A percentile compares a stretch with the other conserved stretches of the same genome.
Conservation (phyloP, 2,329 filamentous ascomycete species). For the Aschersonia sp. region DNA sequence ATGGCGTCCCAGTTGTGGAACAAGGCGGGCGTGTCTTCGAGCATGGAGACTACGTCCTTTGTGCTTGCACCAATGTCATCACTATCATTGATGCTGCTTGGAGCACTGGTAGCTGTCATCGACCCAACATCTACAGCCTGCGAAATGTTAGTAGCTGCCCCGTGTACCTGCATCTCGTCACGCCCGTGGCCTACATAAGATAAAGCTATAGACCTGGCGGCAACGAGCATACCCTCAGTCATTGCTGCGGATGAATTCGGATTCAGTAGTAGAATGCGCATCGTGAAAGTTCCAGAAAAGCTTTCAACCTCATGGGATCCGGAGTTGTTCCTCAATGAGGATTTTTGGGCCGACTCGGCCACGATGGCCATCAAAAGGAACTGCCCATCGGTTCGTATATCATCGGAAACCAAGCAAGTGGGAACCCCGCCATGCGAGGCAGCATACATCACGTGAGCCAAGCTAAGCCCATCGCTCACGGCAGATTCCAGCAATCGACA, state of each 20-base stretch:
- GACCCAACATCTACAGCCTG: constrained; percentile 37
- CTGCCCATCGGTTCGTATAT: too few relatives aligned
- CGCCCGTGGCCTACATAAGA: constrained; percentile 10
- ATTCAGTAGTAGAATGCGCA: constrained; percentile 54
- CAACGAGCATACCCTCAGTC: constrained; percentile 46
- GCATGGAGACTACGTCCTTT: constrained; percentile 41
- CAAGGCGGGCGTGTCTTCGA: constrained; percentile 23
- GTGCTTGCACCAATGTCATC: constrained; percentile 51
- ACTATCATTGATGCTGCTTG: constrained; percentile 66
- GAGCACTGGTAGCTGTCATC: constrained; percentile 53
- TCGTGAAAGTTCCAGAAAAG: neutral
- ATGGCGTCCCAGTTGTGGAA: constrained; percentile 51
- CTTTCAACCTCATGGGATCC: neutral
- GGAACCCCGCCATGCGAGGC: neutral
- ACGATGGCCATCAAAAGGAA: too few relatives aligned
- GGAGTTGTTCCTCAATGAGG: too few relatives aligned
- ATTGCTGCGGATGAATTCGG: constrained; percentile 63
- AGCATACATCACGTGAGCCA: neutral
- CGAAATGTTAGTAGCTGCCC: neutral
- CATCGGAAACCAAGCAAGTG: too few relatives aligned
- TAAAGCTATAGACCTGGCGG: constrained; percentile 10
- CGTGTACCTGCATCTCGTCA: neutral
- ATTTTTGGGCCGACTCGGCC: too few relatives aligned
- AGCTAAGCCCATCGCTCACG: neutral
- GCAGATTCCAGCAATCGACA: neutral